Evolutionary conservation across 2,329 filamentous ascomycete genomes (phyloP).

Genomic region (Arachnopeziza araneosa): DNA sequence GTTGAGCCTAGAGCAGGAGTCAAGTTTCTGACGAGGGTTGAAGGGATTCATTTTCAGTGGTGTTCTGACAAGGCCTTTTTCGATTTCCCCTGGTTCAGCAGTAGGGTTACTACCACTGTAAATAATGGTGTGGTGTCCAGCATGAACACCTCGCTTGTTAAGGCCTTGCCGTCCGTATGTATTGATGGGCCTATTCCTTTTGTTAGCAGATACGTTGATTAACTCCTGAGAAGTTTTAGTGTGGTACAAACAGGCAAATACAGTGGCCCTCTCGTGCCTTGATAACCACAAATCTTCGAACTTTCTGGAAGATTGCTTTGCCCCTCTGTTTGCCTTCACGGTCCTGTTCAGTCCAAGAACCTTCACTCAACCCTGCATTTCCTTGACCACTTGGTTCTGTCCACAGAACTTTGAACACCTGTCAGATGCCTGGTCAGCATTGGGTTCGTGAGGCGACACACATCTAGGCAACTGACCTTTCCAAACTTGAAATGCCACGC

Average conservation of each 20-base stretch:
- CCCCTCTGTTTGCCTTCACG: not conserved
- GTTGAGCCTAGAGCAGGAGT: conserved; percentile 17
- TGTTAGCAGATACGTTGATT: too few relatives aligned
- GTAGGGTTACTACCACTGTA: not conserved
- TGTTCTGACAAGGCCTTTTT: not conserved
- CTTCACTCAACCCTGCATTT: not conserved
- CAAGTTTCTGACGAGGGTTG: conserved; percentile 5
- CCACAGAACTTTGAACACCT: conserved; percentile 14
- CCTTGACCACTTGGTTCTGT: conserved; percentile 1
- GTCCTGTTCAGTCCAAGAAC: not conserved
- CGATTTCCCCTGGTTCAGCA: not conserved
- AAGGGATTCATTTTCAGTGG: conserved; percentile 9
- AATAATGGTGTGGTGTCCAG: not conserved
- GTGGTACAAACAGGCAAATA: too few relatives aligned
- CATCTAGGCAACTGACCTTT: too few relatives aligned
- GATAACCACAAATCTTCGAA: conserved; percentile 15
- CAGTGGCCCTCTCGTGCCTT: too few relatives aligned
- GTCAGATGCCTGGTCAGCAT: not conserved
- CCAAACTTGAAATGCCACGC: conserved; percentile 6
- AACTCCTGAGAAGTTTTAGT: too few relatives aligned
- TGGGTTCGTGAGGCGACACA: not conserved
- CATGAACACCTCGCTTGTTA: too few relatives aligned
- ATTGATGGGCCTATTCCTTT: too few relatives aligned
- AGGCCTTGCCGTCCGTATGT: too few relatives aligned
- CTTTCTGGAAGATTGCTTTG: not conserved